Percentiles rank a stretch among this genome's conserved stretches.
These are phyloP conservation scores for Lactarius indigo DNA, from an alignment of 768 basidiomycete species.

Conservation along the genomic window DNA sequence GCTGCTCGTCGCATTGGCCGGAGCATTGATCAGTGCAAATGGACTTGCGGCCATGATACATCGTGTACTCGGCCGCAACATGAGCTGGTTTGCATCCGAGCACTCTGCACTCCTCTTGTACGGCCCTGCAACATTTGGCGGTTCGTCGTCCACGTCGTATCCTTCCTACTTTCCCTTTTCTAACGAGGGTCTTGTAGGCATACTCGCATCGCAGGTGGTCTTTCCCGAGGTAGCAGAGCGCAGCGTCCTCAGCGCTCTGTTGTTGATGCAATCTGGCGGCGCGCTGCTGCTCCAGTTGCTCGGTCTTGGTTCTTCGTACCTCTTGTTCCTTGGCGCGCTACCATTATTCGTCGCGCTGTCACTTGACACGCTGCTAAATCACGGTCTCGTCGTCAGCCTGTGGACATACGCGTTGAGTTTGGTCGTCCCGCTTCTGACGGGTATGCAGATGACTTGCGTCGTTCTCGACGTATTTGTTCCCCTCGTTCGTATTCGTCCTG, in stretches of 20 bases:
- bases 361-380: conserved; percentile 45
- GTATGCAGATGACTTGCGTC: conserved; percentile 53
- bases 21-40: conserved; percentile 64
- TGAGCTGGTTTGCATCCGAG: conserved; percentile 86
- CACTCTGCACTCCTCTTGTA: conserved; percentile 64
- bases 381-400: conserved; percentile 44
- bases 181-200: conserved; percentile 42
- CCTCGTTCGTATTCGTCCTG: conserved; percentile 44
- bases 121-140: conserved; percentile 68
- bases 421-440: conserved; percentile 51
- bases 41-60: conserved; percentile 67
- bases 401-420: conserved; percentile 63
- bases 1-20: conserved; percentile 48
- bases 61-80: conserved; percentile 54
- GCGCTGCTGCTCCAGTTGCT: conserved; percentile 60
- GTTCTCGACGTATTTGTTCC: conserved; percentile 89
- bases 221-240: conserved; percentile 55
- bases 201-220: conserved; percentile 57
- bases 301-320: conserved; percentile 71
- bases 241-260: conserved; percentile 53
- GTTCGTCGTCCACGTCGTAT: conserved; percentile 38
- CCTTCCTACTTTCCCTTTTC: background rate
- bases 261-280: conserved; percentile 55
- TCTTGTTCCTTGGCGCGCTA: conserved; percentile 61
- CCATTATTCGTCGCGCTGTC: conserved; percentile 57